phyloP scores from a whole-genome alignment of 129 eudicot genomes.

The Escallonia herrerae region DNA sequence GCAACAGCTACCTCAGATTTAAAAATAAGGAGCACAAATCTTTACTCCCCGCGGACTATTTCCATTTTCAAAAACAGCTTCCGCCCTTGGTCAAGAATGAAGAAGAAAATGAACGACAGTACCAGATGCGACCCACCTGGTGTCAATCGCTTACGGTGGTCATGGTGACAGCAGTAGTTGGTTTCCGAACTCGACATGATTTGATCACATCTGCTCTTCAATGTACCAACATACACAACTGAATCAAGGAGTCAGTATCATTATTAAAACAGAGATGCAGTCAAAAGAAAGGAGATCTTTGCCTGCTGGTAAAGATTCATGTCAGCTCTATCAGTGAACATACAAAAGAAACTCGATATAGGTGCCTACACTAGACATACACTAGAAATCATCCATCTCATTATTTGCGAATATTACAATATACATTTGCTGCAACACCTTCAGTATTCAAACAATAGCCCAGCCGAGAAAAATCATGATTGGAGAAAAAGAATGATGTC shows the following conservation, averaged over 20 bases:
- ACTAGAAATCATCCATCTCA: conserved; percentile 18
- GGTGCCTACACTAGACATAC: conserved; percentile 1
- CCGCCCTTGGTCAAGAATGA: not conserved
- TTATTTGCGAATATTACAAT: conserved; percentile 18
- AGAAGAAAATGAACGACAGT: not conserved
- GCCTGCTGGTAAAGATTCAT: too few species aligned
- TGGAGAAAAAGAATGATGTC: conserved; percentile 21
- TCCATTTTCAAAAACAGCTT: too few species aligned
- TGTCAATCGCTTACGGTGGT: not conserved
- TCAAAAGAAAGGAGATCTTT: not conserved
- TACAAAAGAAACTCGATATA: conserved; percentile 3
- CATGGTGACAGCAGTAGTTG: not conserved
- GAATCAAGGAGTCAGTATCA: not conserved
- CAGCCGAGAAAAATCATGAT: too few species aligned
- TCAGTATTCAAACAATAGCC: conserved; percentile 15
- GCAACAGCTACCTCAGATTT: too few species aligned
- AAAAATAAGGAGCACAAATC: too few species aligned
- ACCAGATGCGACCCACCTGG: too few species aligned
- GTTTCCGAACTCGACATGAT: too few species aligned
- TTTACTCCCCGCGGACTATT: too few species aligned
- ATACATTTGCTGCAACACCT: conserved; percentile 24
- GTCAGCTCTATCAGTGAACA: not conserved
- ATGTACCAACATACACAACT: not conserved
- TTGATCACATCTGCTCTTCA: too few species aligned
- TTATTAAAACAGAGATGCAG: not conserved